Base-by-base conservation (phyloP, 371 early-diverging fungal genomes). In the Fennellomyces sp. region DNA sequence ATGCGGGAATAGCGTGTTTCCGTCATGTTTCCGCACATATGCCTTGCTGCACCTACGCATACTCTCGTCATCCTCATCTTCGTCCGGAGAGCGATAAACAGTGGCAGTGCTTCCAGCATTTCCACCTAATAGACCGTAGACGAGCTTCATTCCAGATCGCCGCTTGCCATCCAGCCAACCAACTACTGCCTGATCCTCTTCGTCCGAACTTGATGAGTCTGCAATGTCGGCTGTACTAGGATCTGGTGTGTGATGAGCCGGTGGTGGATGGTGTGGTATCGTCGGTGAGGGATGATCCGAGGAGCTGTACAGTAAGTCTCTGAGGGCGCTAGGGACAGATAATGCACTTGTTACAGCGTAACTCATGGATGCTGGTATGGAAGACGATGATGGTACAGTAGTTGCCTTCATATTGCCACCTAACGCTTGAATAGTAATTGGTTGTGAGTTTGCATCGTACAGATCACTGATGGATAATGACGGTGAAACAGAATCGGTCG, bases 151-250 rank as follows among this genome's bases (percentile, higher is more conserved):
- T 0, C 81, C 81, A 2, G 76, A 74, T 28, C 64, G 55, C 47
- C 77, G 63, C 53, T 78, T 81, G 0, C 62, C 78, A 33, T 71
- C 52, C 25, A 78, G 33, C 81, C 81, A 81, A 30, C 67, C 68
- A 1, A 66, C 51, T 27, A 67, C 57, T 2, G 66, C 52, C 35
- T 66, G 62, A n/a, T 77, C 75, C 4, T 81, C 81, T 23, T 77
- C 72, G 11, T 66, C 74, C 21, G 74, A 74, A 23, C 75, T 75
- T 1, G 72, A 76, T 3, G 68, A 64, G 11, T 70, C 70, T 3
- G 52, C 56, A 11, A 61, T 35, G 31, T 53, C 58, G 8, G 47
- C 52, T 6, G 60, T 27, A 35, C 47, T 60, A 5, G 60, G 64
- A 33, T 65, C 60, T 7, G 56, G 38, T 17, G 28, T 56, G n/a